Evolutionary conservation across 257 asterid genomes (phyloP).

Genomic region (Solanum bulbocastanum): DNA sequence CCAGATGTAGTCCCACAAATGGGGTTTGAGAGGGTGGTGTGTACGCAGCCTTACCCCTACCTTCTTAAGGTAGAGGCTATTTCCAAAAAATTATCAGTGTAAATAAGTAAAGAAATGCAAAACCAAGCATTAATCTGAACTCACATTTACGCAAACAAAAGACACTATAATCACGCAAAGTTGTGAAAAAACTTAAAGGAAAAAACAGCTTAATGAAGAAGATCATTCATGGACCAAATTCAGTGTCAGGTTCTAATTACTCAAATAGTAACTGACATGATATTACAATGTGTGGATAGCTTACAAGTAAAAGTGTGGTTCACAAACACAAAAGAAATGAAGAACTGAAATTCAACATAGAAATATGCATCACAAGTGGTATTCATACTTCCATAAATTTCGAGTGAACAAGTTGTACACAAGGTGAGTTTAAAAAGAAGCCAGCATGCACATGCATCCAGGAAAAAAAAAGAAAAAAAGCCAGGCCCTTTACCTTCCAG

Average conservation of each 20-base stretch:
- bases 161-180: not conserved
- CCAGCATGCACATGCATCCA: not conserved
- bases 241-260: not conserved
- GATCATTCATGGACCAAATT: not conserved
- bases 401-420: not conserved
- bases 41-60: not conserved
- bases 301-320: not conserved
- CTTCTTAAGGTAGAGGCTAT: not conserved
- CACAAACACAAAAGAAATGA: not conserved
- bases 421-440: not conserved
- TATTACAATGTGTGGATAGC: not conserved
- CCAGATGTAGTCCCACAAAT: not conserved
- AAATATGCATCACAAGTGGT: not conserved
- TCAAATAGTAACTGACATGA: not conserved
- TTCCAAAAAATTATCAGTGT: not conserved
- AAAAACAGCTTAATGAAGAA: not conserved
- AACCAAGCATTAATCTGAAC: not conserved
- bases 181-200: not conserved
- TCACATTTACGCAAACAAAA: not conserved
- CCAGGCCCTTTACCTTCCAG: conserved; percentile 58
- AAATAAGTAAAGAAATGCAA: not conserved
- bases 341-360: not conserved
- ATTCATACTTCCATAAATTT: not conserved
- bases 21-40: not conserved
- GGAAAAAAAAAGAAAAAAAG: not conserved